phyloP scores from a whole-genome alignment of 2,329 filamentous ascomycete genomes.

The Penicillium sp. region DNA sequence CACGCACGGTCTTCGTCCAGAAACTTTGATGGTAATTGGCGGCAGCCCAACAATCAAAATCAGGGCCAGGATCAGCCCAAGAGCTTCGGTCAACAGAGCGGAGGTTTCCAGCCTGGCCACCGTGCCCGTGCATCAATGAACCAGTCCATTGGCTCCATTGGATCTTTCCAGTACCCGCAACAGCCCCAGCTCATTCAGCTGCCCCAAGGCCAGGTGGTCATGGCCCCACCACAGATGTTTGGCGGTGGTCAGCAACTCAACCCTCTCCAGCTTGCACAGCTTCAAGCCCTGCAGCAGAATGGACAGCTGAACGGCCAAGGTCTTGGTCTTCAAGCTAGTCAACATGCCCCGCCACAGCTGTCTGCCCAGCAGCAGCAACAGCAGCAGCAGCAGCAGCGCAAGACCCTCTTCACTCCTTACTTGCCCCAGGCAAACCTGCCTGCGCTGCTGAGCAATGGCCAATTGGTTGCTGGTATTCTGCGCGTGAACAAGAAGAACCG shows the following conservation, averaged over 20 bases:
- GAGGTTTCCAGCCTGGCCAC: conserved; percentile 90
- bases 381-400: conserved; percentile 82
- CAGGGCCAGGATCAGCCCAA: conserved; percentile 43
- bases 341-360: conserved; percentile 61
- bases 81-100: conserved; percentile 58
- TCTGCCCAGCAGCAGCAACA: conserved; percentile 51
- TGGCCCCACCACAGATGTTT: conserved; percentile 82
- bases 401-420: conserved; percentile 97
- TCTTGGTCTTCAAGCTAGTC: conserved; percentile 58
- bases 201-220: conserved; percentile 69
- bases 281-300: conserved; percentile 91
- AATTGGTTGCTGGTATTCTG: conserved; percentile 90
- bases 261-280: conserved; percentile 75
- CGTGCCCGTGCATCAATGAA: conserved; percentile 75
- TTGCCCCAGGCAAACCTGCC: conserved; percentile 88
- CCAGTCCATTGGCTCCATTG: conserved; percentile 73
- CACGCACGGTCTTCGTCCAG: conserved; percentile 76
- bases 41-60: conserved; percentile 59
- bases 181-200: conserved; percentile 82
- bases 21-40: conserved; percentile 98
- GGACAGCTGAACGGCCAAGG: conserved; percentile 66
- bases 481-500: conserved; percentile 99
- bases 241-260: conserved; percentile 71
- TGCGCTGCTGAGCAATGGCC: conserved; percentile 81
- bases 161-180: conserved; percentile 87